phyloP scores from a whole-genome alignment of 352 stramenopile genomes.

The Thraustotheca clavata region DNA sequence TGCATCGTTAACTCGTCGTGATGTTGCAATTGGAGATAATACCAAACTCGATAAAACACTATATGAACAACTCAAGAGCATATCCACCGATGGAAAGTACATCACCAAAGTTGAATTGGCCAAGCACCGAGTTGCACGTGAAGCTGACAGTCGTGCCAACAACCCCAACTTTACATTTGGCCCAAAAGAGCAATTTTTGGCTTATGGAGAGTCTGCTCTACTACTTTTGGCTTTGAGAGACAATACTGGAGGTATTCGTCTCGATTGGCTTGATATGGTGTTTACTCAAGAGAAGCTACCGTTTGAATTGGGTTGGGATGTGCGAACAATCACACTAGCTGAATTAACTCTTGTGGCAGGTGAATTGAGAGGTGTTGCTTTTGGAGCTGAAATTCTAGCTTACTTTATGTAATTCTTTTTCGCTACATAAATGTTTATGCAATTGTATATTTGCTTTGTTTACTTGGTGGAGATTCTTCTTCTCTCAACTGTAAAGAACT shows the following conservation, averaged over 20 bases:
- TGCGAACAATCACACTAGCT: neutral
- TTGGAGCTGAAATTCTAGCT: too few relatives aligned
- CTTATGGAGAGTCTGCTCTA: neutral
- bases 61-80: neutral
- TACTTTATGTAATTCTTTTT: neutral
- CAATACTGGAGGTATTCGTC: neutral
- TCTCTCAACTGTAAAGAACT: too few relatives aligned
- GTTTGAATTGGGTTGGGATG: neutral
- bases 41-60: neutral
- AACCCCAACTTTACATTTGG: neutral
- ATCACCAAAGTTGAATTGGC: neutral
- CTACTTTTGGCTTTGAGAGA: neutral
- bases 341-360: neutral
- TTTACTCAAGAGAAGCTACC: neutral
- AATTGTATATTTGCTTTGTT: neutral
- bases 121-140: neutral
- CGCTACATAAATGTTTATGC: neutral
- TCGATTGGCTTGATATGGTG: neutral
- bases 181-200: neutral
- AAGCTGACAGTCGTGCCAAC: neutral
- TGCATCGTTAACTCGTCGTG: too few relatives aligned
- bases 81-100: neutral
- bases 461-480: neutral
- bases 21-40: too few relatives aligned
- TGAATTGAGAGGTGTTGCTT: neutral